A percentile compares a stretch with the other conserved stretches of the same genome.
These are phyloP conservation scores for Myxozyma udenii DNA, from an alignment of 805 yeast genomes.

Conservation along the genomic window DNA sequence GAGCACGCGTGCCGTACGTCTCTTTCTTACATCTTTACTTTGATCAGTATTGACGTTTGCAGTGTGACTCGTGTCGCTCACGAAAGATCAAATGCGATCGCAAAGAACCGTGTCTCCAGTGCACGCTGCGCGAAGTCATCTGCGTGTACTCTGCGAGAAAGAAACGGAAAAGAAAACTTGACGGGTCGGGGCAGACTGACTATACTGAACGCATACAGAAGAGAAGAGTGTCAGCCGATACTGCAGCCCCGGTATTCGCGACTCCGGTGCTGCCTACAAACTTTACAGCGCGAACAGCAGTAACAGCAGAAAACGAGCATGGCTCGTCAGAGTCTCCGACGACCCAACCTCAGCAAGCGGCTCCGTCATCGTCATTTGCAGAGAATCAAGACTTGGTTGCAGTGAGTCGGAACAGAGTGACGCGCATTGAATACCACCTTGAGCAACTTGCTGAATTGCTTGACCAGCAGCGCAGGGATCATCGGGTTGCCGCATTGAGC, in stretches of 20 bases:
- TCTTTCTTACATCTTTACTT: not conserved
- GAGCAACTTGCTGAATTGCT: slow-evolving; percentile 12
- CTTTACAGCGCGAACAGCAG: no score
- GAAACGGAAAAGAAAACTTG: slow-evolving; percentile 12
- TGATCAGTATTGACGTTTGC: not conserved
- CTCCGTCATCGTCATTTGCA: not conserved
- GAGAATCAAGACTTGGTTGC: not conserved
- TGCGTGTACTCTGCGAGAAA: slow-evolving; percentile 25
- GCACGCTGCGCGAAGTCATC: slow-evolving; percentile 20
- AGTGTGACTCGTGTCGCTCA: slow-evolving; percentile 25
- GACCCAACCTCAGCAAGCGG: not conserved
- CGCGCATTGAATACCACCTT: slow-evolving; percentile 18
- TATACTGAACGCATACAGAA: not conserved
- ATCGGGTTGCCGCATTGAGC: no score
- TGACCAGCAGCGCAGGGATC: slow-evolving; percentile 8
- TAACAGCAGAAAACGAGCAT: not conserved
- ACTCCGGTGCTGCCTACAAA: no score
- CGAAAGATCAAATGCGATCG: slow-evolving; percentile 27
- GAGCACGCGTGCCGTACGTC: slow-evolving; percentile 16
- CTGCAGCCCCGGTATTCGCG: no score
- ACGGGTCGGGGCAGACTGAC: no score
- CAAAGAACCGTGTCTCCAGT: slow-evolving; percentile 24
- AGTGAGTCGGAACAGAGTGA: not conserved
- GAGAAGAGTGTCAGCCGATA: not conserved
- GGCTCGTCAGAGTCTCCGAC: not conserved